A percentile compares a stretch with the other conserved stretches of the same genome.
Evolutionary conservation across 768 basidiomycete species (phyloP).

Genomic region (Russula griseocarnosa): DNA sequence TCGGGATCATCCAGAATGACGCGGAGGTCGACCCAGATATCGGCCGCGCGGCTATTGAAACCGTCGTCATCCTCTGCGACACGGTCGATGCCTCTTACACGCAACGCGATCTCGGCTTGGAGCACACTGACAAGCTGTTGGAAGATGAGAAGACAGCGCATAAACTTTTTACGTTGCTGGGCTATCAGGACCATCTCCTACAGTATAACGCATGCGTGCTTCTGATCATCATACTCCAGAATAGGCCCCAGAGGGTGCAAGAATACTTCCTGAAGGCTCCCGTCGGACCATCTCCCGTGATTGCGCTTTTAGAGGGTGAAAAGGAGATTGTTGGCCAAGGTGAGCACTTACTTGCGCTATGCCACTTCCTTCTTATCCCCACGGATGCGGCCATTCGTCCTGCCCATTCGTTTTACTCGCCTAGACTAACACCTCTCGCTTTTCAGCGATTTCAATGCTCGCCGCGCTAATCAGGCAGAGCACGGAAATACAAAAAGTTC

Average conservation of each 20-base stretch:
- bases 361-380: not conserved
- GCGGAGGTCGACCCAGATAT: conserved; percentile 89
- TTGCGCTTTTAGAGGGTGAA: conserved; percentile 76
- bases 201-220: conserved; percentile 82
- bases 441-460: conserved; percentile 78
- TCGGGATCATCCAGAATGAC: conserved; percentile 81
- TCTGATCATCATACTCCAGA: conserved; percentile 73
- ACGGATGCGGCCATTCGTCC: not conserved
- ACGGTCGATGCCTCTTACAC: conserved; percentile 49
- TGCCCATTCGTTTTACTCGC: not conserved
- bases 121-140: conserved; percentile 78
- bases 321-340: conserved; percentile 88
- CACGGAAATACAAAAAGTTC: conserved; percentile 91
- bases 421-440: conserved; percentile 14
- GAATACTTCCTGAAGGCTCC: conserved; percentile 87
- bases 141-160: conserved; percentile 67
- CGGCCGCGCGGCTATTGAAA: conserved; percentile 90
- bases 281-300: conserved; percentile 67
- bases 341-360: conserved; percentile 36
- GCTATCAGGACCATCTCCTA: conserved; percentile 74
- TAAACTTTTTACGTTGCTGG: conserved; percentile 70
- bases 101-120: conserved; percentile 69
- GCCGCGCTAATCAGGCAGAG: conserved; percentile 81
- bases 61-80: conserved; percentile 80
- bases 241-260: conserved; percentile 78